Base-by-base conservation (phyloP, 345 rosid genomes). In the Eucalyptus albens region DNA sequence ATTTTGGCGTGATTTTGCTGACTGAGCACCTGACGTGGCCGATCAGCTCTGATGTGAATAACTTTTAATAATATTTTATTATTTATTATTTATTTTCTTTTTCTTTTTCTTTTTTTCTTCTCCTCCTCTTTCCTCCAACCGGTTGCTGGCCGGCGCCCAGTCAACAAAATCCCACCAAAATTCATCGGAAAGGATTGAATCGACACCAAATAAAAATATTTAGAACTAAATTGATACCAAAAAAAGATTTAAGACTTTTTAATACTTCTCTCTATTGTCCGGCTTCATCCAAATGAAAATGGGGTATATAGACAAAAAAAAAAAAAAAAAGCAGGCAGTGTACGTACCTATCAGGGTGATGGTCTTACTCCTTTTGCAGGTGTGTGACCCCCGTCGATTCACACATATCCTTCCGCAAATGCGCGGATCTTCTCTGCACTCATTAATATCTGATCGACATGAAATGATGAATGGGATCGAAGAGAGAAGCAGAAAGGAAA, bases 11-110 rank as follows among this genome's bases (percentile, higher is more conserved):
- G 49, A 45, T 45, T 45, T 45, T 45, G 47, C 47, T 45, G 11
- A 45, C 10, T 44, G 3, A 3, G 47, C 47, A 1, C 47, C 47
- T 45, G 11, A 45, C 47, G 1, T 10, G 49, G 12, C 11, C 49
- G 12, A 45, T 45, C 49, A 4, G 12, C 1, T 2, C 11, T 44
- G 4, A 45, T 10, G 11, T 45, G 1, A 0, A 45, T 1, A 45
- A 45, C 49, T 45, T 45, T 45, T 45, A 45, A 45, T 45, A 9
- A 45, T 45, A 45, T 45, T 45, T 45, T 45, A 45, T 9, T 45
- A 45, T 45, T 45, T 45, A 9, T 45, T 45, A 45, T 45, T 45
- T 44, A 8, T 44, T 44, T 37, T 37, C 40, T 42, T 44, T 8
- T 44, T 44, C 2, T 44, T 9, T 44, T 44, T 2, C 3, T 44